Base-by-base conservation (phyloP, 257 asterid species). In the Nicotiana noctiflora region DNA sequence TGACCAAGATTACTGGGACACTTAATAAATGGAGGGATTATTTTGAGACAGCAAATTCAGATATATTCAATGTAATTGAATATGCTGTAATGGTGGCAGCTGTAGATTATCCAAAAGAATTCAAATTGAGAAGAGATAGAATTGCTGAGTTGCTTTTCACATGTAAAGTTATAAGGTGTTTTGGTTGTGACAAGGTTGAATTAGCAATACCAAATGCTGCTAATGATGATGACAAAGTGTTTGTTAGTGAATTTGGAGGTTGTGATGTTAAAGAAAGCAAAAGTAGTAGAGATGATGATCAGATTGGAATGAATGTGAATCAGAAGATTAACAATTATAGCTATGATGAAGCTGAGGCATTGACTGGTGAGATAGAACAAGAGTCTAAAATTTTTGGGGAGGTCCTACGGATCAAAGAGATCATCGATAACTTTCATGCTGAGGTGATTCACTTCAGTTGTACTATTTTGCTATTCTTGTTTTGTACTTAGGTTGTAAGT, bases 341-440 rank as follows among this genome's bases (percentile, higher is more conserved):
- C 70, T 89, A 84, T 85, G 92, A 87, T 27, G 96, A 89, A 70
- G 98, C 90, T 1, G 97, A 94, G 81, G 97, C 95, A 64, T 84
- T 94, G 91, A 90, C 93, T 51, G 55, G 12, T 51, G 55, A 11
- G 46, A 34, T 84, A 82, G 81, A 8, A 40, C 11, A 40, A 40
- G 46, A 40, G 11, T 40, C 46, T 40, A 40, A 40, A 40, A 40
- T 0, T 40, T 80, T 81, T 77, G 91, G 53, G 5, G 98, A 93
- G 91, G 92, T 91, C 79, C 77, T 86, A 83, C 85, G 91, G 95
- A 89, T 93, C 84, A 95, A 93, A 60, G 88, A 87, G 49, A 84
- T 90, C 80, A 80, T 93, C 13, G 96, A 92, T 79, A 88, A 91
- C 83, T 49, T 55, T 75, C 86, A 85, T 64, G 85, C 86, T 32